Evolutionary conservation across 345 rosid genomes (phyloP), one percentile per base, ranked within the genome.

Genomic region (Linum tenue): DNA sequence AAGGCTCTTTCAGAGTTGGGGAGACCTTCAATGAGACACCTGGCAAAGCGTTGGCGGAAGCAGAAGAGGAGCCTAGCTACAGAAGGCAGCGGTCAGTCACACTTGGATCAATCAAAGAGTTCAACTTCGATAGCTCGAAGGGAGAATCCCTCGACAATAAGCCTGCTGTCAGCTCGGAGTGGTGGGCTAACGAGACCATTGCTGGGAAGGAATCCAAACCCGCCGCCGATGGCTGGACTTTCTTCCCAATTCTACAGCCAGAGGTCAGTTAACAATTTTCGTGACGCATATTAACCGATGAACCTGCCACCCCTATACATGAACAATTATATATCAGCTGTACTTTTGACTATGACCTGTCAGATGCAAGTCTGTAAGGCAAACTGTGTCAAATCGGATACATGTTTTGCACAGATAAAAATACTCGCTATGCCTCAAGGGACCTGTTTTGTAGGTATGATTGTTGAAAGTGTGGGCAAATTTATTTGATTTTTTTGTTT

Each of bases 121-220:
- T 92, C 75, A 86, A 92, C 71, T 92, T 92, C 43, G 91, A 86
- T 70, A 89, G 78, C 70, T 72, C 76, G 22, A 82, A 83, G 70
- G 89, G 82, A 36, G 86, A 81, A 61, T 73, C 63, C 44, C 67
- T 76, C 0, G 82, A 79, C 31, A 22, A 22, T 68, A 83, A 83
- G 71, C 70, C 87, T 15, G n/a, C 63, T 12, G 38, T 78, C 63
- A 78, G 85, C 56, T 77, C 91, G 0, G 87, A 86, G 78, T 89
- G 95, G 98, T 91, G 98, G 98, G 85, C 92, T 3, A 85, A 82
- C 36, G 92, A 86, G 73, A 85, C 91, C 64, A 87, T 87, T 59
- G 84, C 84, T 8, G 89, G 94, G 44, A 79, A 80, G 74, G 88
- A 86, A 66, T 66, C 72, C 68, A 79, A 74, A 59, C 77, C 82